Base-by-base conservation (phyloP, 352 stramenopile species). In the Globisporangium mamillatum region DNA sequence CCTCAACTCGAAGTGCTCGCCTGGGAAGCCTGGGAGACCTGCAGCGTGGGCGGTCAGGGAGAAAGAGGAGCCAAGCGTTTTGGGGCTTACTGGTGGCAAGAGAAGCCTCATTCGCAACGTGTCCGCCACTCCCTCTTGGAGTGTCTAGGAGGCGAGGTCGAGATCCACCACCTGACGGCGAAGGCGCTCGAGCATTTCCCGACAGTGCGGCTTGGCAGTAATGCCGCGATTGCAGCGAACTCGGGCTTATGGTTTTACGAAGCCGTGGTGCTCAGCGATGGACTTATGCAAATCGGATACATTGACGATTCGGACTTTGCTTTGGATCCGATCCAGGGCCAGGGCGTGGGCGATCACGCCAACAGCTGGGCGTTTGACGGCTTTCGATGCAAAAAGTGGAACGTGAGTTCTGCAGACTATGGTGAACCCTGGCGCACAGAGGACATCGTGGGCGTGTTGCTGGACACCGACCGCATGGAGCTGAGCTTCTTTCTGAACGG, bases 241-340 rank as follows among this genome's bases (percentile, higher is more conserved):
- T 84, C 76, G 1, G 90, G 89, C 0, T 64, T 95, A 20, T 98
- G 72, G 73, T 98, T 97, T 64, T 97, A 98, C 68, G 93, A 98
- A 78, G 93, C 95, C 3, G 72, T 77, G 1, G 69, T 98, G 1
- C 74, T 97, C 27, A 97, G 81, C 0, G 93, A 94, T 63, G 94
- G 95, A 9, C 76, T 98, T 0, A 96, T 97, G 73, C 94, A 98
- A 70, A 97, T 99, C 70, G 96, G 96, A 2, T 99, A 96, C 83
- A 81, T 97, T n/a, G 89, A 95, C 24, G 89, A 95, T n/a, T 66
- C 58, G 20, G 74, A 86, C 0, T 98, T 98, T 72, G 63, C 76
- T 8, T 76, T 86, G n/a, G 91, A 97, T 65, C 72, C 90, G 4
- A 63, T 92, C 7, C 79, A 93, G 74, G 92, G 91, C 4, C 90